Base-by-base conservation (phyloP, 108 stramenopile genomes). In the Skeletonema potamos region DNA sequence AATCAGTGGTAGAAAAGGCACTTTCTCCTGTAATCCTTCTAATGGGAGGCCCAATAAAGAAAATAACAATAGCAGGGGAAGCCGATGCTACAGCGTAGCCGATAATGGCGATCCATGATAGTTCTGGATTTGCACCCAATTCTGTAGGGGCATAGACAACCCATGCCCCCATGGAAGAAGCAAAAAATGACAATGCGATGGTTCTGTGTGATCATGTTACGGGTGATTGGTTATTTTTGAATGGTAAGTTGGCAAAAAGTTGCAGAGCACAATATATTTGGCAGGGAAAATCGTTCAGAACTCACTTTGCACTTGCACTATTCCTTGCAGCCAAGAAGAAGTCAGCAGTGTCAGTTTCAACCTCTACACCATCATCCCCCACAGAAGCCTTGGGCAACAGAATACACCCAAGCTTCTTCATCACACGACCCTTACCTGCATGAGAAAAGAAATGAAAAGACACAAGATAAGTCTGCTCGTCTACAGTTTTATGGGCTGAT, bases 141-240 rank as follows among this genome's bases (percentile, higher is more conserved):
- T 89, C 89, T 11, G 86, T 85, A n/a, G 89, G 82, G 18, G 86
- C 89, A 71, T 89, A 89, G 51, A 89, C 84, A 10, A 89, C 81
- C 91, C 91, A 92, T 34, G 88, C 88, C 24, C 87, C 85, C 91
- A 92, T 92, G 24, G 87, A 87, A 46, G 74, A 73, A 1, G 91
- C 91, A 58, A 92, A 92, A 79, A 83, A 92, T 60, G 66, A 70
- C 46, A 92, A 62, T 36, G 85, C 91, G 51, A 92, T 81, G 67
- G 83, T 28, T 59, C 74, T 75, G 28, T 12, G 58, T n/a, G 3
- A 51, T 24, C 3, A 22, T 5, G 48, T 17, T 44, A 4, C n/a
- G n/a, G 22, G 30, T 27, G 22, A 30, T 26, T 17, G 22, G 17
- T 27, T 24, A 13, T 44, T 43, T 24, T 11, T 46, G 18, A n/a